Base-by-base conservation (phyloP, 2,329 filamentous ascomycete species). In the Ophiostoma piceae region DNA sequence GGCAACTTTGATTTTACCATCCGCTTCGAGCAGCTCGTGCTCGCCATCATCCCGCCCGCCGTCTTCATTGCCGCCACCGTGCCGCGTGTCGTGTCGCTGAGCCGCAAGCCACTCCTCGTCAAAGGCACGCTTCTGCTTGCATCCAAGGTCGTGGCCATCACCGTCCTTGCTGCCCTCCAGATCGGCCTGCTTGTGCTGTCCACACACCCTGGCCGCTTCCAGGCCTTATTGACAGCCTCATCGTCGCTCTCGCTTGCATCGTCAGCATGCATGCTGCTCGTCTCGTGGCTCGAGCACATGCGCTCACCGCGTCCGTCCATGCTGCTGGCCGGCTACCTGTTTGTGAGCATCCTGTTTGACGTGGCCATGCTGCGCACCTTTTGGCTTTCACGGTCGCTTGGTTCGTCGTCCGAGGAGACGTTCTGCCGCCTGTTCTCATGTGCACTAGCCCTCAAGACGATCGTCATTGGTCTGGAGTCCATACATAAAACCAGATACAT, bases 1-100 rank as follows among this genome's bases (percentile, higher is more conserved):
- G 79, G 76, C 67, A 79, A 82, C 70, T 85, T 85, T 69, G 83
- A 84, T 73, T 84, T 84, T 70, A 85, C 83, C 0, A 75, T 84
- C 67, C 78, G 77, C 37, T 84, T 85, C 69, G 83, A 84, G 74
- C 77, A 80, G 26, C 76, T 83, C 3, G 78, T 84, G 67, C 77
- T 85, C n/a, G 78, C 79, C 1, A 77, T 84, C 9, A 74, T 82
- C 2, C 83, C 83, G 0, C 75, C 79, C 0, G 73, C 77, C 1
- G 68, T 82, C 0, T 82, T 84, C 57, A 72, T 82, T 14, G 72
- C 77, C 0, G 68, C 78, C 1, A 78, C 79, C 0, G 41, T 79
- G 65, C 74, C 77, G 16, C 76, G 82, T 0, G 72, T 79, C 0
- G 68, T 77, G 0, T 73, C 77, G 1, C 72, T 83, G 4, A 76